A percentile compares a stretch with the other conserved stretches of the same genome.
Evolutionary conservation across 2,329 filamentous ascomycete genomes (phyloP).

Genomic region (Botryotinia globosa): DNA sequence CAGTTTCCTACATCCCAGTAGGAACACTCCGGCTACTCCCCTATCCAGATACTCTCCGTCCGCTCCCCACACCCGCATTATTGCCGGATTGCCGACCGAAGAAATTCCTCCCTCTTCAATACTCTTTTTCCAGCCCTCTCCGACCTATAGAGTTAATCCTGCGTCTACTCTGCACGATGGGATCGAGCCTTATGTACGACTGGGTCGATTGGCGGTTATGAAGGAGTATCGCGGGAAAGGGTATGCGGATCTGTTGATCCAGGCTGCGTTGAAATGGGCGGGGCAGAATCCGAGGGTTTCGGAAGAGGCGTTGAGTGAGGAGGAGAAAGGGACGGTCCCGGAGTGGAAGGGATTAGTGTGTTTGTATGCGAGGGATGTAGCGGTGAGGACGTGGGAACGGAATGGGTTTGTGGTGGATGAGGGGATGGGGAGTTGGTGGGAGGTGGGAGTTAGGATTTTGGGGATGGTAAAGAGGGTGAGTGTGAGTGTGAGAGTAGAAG

Average conservation of each 20-base stretch:
- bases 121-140: background rate
- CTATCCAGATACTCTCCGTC: background rate
- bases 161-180: constrained; percentile 55
- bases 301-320: constrained; percentile 46
- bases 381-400: constrained; percentile 63
- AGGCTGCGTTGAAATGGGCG: constrained; percentile 67
- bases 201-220: constrained; percentile 74
- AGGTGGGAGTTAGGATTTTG: constrained; percentile 81
- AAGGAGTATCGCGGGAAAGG: constrained; percentile 62
- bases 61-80: background rate
- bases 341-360: constrained; percentile 74
- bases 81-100: background rate
- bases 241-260: constrained; percentile 64
- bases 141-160: constrained; percentile 28
- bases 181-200: constrained; percentile 74
- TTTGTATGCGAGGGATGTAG: constrained; percentile 72
- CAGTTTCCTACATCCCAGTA: background rate
- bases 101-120: background rate
- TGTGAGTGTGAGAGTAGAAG: background rate
- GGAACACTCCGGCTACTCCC: constrained; percentile 6
- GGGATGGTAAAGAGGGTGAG: constrained; percentile 63
- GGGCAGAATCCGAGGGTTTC: constrained; percentile 53
- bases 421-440: constrained; percentile 71
- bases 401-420: constrained; percentile 75
- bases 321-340: constrained; percentile 40